phyloP scores from a whole-genome alignment of 1,284 basidiomycete species.

The Athelia psychrophila region DNA sequence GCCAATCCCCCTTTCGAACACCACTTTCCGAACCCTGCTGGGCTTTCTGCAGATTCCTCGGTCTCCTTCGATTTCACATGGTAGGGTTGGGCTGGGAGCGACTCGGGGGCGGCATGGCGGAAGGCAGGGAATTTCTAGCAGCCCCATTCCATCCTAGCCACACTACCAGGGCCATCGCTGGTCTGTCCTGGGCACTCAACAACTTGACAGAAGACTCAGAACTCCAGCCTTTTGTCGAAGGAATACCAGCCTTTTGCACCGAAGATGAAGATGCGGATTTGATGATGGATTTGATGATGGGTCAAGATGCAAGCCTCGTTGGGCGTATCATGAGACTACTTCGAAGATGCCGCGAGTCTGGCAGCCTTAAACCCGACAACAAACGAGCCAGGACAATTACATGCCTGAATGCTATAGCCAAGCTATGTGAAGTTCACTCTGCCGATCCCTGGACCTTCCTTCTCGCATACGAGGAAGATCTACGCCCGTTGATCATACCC shows the following conservation, averaged over 20 bases:
- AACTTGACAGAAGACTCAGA: constrained; percentile 7
- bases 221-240: constrained; percentile 9
- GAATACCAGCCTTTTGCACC: constrained; percentile 5
- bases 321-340: background rate
- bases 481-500: no score
- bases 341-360: background rate
- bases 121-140: background rate
- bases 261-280: background rate
- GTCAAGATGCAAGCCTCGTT: background rate
- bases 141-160: background rate
- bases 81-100: background rate
- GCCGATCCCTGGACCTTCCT: no score
- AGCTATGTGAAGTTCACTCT: no score
- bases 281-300: background rate
- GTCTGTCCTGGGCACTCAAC: constrained; percentile 7
- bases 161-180: background rate
- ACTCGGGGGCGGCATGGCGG: background rate
- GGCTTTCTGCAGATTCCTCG: constrained; percentile 18
- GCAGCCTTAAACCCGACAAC: background rate
- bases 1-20: constrained; percentile 36
- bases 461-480: no score
- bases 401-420: background rate
- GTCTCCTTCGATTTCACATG: background rate
- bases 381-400: background rate
- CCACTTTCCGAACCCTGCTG: constrained; percentile 33